These are phyloP conservation scores for Lachnellula arida DNA, from an alignment of 2,329 filamentous ascomycete species.

Conservation along the genomic window DNA sequence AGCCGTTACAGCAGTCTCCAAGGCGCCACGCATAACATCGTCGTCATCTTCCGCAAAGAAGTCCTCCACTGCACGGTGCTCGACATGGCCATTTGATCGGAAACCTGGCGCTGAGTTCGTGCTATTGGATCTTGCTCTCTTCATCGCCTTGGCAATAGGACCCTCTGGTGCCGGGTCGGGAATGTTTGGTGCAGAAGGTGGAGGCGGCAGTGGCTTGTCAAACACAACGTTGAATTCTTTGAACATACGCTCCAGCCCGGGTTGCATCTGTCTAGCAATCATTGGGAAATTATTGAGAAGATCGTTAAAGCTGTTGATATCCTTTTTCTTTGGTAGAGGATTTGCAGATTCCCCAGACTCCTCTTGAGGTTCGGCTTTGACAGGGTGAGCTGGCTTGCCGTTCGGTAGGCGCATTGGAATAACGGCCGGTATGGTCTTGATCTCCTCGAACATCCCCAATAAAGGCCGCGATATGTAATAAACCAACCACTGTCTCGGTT, in stretches of 20 bases:
- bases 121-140: conserved; percentile 51
- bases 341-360: conserved; percentile 17
- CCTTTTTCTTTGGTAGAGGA: conserved; percentile 69
- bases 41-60: conserved; percentile 86
- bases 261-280: conserved; percentile 94
- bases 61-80: conserved; percentile 44
- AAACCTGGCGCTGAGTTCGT: conserved; percentile 28
- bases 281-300: conserved; percentile 87
- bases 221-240: conserved; percentile 83
- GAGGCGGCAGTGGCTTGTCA: conserved; percentile 76
- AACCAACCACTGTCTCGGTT: conserved; percentile 89
- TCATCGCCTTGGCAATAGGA: conserved; percentile 51
- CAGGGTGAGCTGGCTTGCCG: conserved; percentile 21
- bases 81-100: conserved; percentile 34
- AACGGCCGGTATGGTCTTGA: conserved; percentile 63
- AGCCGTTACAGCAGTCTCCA: conserved; percentile 87
- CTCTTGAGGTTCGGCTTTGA: conserved; percentile 11
- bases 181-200: conserved; percentile 57
- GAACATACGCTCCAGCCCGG: conserved; percentile 83
- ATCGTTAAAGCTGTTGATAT: conserved; percentile 86
- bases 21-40: conserved; percentile 77
- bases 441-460: conserved; percentile 75
- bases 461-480: conserved; percentile 93
- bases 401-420: conserved; percentile 42
- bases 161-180: conserved; percentile 55